Base-by-base conservation (phyloP, 495 filamentous ascomycete species). In the Penicillium flavigenum region DNA sequence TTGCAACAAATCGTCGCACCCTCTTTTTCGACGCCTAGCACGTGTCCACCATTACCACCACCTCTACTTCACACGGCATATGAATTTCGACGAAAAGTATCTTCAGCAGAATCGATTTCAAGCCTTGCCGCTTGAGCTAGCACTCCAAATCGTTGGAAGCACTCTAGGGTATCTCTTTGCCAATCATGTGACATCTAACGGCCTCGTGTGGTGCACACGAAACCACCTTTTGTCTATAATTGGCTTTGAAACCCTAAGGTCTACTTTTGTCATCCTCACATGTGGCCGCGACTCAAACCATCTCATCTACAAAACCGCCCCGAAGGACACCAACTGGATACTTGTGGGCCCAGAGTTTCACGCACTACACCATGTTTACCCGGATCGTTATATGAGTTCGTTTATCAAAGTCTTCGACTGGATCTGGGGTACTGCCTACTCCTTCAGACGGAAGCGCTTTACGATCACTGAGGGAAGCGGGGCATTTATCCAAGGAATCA, bases 281-380 rank as follows among this genome's bases (percentile, higher is more conserved):
- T 44, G 47, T 29, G 62, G 62, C 29, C 54, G 45, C 6, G 62
- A 64, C 54, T 64, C 62, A 14, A 64, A 64, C 45, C 62, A 64
- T 17, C 20, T 61, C 24, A 22, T 19, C 45, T 64, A 61, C 55
- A 34, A 58, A 0, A 61, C 47, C 8, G 58, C 58, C 5, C 62
- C 62, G 4, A 64, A 64, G 44, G 62, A 64, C 29, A 36, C 38
- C 4, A 38, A 39, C 26, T 60, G 58, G 50, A 22, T 63, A 3
- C 56, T 66, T 24, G 63, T 66, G 3, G 63, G 63, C 24, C 63
- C 63, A 2, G 46, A 66, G 12, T 66, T 56, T 27, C 63, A 66
- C 51, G 46, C 60, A 1, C 54, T 66, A 1, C 63, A 66, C 29
- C 63, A 66, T 32, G 54, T 61, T 12, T 51, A 63, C n/a, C 63